A percentile compares a stretch with the other conserved stretches of the same genome.
These are phyloP conservation scores for Colletotrichum sp. DNA, from an alignment of 2,329 filamentous ascomycete genomes.

Conservation along the genomic window DNA sequence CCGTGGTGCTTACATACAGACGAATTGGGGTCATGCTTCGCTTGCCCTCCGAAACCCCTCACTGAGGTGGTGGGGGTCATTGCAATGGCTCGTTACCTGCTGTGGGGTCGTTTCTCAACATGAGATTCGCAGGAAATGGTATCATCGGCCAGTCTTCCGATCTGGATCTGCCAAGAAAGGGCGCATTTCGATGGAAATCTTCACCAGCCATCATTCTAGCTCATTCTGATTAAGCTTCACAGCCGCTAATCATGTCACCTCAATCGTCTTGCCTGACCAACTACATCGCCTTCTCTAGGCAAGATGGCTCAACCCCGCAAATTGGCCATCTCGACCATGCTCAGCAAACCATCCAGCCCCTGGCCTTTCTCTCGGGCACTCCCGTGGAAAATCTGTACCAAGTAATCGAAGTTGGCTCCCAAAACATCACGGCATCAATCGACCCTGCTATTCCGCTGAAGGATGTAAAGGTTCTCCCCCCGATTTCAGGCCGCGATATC, in stretches of 20 bases:
- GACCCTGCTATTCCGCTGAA: conserved; percentile 34
- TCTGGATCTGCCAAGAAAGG: neutral
- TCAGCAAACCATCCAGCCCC: conserved; percentile 37
- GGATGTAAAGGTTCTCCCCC: conserved; percentile 47
- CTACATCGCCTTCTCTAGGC: neutral
- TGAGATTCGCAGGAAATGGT: conserved; percentile 13
- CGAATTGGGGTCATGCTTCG: neutral
- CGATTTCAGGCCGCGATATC: conserved; percentile 54
- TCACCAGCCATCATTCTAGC: neutral
- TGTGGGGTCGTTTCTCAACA: neutral
- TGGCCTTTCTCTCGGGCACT: conserved; percentile 52
- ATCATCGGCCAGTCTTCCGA: neutral
- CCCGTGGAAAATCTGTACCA: conserved; percentile 52
- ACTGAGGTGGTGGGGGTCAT: neutral
- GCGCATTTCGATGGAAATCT: neutral
- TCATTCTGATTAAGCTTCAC: neutral
- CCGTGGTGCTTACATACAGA: neutral
- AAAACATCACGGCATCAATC: conserved; percentile 39
- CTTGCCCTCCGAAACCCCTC: neutral
- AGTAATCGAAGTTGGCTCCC: conserved; percentile 52
- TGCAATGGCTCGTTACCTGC: neutral
- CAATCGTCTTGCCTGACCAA: neutral
- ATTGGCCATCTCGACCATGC: conserved; percentile 2
- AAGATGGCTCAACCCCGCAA: neutral
- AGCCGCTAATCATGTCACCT: neutral